Base-by-base conservation (phyloP, 495 filamentous ascomycete genomes). In the Lasiosphaeris hirsuta region DNA sequence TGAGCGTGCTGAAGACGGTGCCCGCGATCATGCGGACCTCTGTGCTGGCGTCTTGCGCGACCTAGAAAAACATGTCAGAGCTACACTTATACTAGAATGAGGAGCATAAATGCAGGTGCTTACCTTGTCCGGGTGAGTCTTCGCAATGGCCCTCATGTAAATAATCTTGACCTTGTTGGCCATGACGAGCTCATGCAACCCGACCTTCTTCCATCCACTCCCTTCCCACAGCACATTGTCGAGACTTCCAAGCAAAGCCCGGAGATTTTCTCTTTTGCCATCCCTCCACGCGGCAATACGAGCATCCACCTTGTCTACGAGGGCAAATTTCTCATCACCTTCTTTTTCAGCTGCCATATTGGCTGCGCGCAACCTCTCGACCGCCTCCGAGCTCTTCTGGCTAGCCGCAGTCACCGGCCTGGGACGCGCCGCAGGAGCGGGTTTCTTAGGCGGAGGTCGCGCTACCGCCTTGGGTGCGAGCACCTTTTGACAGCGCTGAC, bases 91-190 rank as follows among this genome's bases (percentile, higher is more conserved):
- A 5, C 19, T 14, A 5, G 45, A 17, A 37, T 19, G 4, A 23
- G 11, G 19, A 17, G 11, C 8, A 33, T 54, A 59, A 75, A 30
- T 30, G 23, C 23, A 30, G 23, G 23, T 5, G 23, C 84, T 70
- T 77, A 97, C 94, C 86, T 98, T 98, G 70, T 98, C 94, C 58
- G 94, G 94, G 80, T 98, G 94, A 61, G 94, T 92, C 81, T 96
- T 97, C 6, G 85, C 88, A 84, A 98, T 97, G 5, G 90, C 94
- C 82, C 96, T 96, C 94, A 98, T 97, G 66, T 98, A 98, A 54
- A 89, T 81, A 53, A 97, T 84, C 84, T 98, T 98, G 48, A 97
- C 94, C 80, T 90, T 96, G 46, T 86, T 86, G 41, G 92, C 85
- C 77, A 96, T 76, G 38, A 98, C 85, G 62, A 98, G 68, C 70